Evolutionary conservation across 345 rosid species (phyloP).

Genomic region (Eucalyptus urophylla): DNA sequence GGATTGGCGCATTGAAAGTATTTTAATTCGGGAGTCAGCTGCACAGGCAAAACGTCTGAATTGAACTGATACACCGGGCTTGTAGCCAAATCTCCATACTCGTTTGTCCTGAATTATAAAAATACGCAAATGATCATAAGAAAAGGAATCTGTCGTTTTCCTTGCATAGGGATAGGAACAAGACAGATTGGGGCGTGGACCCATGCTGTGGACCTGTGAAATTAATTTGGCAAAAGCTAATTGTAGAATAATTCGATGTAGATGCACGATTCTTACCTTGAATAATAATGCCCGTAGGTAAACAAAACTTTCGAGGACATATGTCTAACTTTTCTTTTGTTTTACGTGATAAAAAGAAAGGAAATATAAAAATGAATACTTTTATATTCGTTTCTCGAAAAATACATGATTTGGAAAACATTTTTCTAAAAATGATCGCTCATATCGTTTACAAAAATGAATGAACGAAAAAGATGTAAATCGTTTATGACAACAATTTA

Average conservation of each 20-base stretch:
- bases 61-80: not conserved
- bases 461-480: not conserved
- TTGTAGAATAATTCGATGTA: not conserved
- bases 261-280: not conserved
- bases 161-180: not conserved
- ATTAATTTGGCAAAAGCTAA: not conserved
- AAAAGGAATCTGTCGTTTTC: not conserved
- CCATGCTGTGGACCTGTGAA: not conserved
- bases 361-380: not conserved
- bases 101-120: not conserved
- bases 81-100: not conserved
- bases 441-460: accelerated
- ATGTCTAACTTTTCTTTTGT: not conserved
- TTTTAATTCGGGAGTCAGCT: not conserved
- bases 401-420: accelerated
- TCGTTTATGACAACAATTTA: not conserved
- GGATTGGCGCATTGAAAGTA: not conserved
- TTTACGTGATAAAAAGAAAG: not conserved
- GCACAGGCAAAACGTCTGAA: not conserved
- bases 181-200: not conserved
- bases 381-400: accelerated
- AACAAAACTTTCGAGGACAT: not conserved
- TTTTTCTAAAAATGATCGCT: no score
- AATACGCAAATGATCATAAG: not conserved
- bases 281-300: not conserved